Conservation (phyloP, 352 stramenopile genomes). For the Hyphochytrium catenoides region DNA sequence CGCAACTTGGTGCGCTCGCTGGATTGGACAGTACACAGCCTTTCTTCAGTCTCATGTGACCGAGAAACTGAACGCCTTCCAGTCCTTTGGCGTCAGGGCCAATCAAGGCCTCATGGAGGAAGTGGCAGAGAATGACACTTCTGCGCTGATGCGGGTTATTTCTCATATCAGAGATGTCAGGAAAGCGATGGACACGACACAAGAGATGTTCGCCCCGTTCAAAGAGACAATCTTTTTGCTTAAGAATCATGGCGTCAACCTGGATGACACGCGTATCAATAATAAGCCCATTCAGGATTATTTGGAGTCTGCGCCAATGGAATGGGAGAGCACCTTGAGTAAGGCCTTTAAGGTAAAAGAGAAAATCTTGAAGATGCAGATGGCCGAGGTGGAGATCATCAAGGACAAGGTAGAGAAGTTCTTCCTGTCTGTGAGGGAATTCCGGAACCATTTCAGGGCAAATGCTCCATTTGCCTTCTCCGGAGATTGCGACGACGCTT, state of each 20-base stretch:
- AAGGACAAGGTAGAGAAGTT: constrained; percentile 82
- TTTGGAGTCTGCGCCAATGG: constrained; percentile 80
- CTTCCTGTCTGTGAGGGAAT: constrained; percentile 76
- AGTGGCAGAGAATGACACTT: constrained; percentile 72
- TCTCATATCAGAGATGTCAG: constrained; percentile 80
- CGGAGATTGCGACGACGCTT: constrained; percentile 45
- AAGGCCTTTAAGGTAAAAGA: constrained; percentile 97
- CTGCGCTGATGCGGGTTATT: constrained; percentile 89
- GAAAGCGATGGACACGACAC: constrained; percentile 73
- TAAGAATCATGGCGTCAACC: constrained; percentile 73
- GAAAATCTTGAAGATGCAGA: constrained; percentile 90
- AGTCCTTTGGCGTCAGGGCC: constrained; percentile 80
- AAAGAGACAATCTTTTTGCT: constrained; percentile 78
- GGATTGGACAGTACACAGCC: constrained; percentile 83
- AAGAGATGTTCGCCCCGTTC: constrained; percentile 81
- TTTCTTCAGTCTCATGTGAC: constrained; percentile 78
- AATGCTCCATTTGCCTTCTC: constrained; percentile 82
- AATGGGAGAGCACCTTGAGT: constrained; percentile 93
- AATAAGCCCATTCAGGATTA: constrained; percentile 64
- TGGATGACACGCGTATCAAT: constrained; percentile 62
- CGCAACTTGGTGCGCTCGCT: constrained; percentile 83
- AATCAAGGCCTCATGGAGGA: constrained; percentile 66
- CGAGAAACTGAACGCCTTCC: constrained; percentile 48
- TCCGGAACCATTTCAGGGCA: constrained; percentile 76
- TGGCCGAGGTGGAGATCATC: constrained; percentile 77